phyloP scores from a whole-genome alignment of 345 rosid species.

The Hibiscus tridactylites region DNA sequence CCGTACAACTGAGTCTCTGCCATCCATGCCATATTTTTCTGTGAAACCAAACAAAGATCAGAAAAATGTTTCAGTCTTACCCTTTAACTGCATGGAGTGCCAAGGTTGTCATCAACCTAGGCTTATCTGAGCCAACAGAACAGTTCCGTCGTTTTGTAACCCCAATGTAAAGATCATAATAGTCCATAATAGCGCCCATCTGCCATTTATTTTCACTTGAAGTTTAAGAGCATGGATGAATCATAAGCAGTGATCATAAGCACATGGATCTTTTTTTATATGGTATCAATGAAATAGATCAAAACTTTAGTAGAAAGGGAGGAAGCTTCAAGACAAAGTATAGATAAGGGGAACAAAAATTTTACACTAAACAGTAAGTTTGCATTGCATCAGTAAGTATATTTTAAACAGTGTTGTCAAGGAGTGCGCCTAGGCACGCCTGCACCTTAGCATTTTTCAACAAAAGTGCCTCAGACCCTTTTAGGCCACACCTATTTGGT shows the following conservation, averaged over 20 bases:
- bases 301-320: neutral
- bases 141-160: constrained; percentile 51
- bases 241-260: neutral
- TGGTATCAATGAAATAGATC: neutral
- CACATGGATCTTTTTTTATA: neutral
- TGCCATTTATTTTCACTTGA: constrained; percentile 22
- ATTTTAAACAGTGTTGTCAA: neutral
- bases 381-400: neutral
- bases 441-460: neutral
- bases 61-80: constrained; percentile 33
- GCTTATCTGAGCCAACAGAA: constrained; percentile 45
- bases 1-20: neutral
- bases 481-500: neutral
- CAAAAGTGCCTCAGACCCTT: neutral
- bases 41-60: constrained; percentile 6
- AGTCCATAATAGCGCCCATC: constrained; percentile 34
- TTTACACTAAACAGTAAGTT: neutral
- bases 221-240: constrained; percentile 3
- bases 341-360: neutral
- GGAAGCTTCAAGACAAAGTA: neutral
- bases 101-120: constrained; percentile 39
- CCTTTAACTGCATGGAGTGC: constrained; percentile 44
- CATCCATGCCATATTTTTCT: neutral
- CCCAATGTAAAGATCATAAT: constrained; percentile 44
- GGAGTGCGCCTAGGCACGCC: too few species aligned